Conservation (phyloP, 805 yeast genomes). For the Maudiozyma turicensis region DNA sequence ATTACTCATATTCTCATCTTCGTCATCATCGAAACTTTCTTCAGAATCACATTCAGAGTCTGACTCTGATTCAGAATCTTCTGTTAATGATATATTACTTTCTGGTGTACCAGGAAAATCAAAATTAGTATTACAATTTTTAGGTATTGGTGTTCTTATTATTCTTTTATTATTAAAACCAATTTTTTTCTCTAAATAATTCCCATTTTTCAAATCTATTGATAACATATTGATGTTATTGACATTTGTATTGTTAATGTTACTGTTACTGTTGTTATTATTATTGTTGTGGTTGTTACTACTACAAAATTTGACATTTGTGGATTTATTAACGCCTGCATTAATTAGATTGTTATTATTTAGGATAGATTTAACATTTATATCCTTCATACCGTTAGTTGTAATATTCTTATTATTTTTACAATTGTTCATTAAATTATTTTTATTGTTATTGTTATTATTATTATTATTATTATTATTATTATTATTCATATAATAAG, state of each 20-base stretch:
- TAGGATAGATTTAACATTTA: neutral
- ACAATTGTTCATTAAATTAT: neutral
- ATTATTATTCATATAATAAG: constrained; percentile 5
- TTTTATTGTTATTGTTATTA: neutral
- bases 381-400: neutral
- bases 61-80: neutral
- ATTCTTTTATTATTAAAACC: neutral
- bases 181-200: neutral
- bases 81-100: constrained; percentile 1
- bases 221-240: neutral
- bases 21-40: neutral
- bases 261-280: neutral
- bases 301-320: too few species aligned
- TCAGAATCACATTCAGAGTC: neutral
- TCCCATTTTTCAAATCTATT: neutral
- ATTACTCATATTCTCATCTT: neutral
- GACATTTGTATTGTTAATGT: neutral
- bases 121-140: neutral
- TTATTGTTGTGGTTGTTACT: neutral
- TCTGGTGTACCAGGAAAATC: constrained; percentile 1
- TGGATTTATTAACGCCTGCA: neutral
- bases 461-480: neutral
- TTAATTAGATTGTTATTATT: neutral
- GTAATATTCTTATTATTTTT: neutral
- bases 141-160: constrained; percentile 9